Evolutionary conservation across 139 green algal species (phyloP), one percentile per base, ranked within the genome.

Genomic region (Raphidocelis subcapitata): DNA sequence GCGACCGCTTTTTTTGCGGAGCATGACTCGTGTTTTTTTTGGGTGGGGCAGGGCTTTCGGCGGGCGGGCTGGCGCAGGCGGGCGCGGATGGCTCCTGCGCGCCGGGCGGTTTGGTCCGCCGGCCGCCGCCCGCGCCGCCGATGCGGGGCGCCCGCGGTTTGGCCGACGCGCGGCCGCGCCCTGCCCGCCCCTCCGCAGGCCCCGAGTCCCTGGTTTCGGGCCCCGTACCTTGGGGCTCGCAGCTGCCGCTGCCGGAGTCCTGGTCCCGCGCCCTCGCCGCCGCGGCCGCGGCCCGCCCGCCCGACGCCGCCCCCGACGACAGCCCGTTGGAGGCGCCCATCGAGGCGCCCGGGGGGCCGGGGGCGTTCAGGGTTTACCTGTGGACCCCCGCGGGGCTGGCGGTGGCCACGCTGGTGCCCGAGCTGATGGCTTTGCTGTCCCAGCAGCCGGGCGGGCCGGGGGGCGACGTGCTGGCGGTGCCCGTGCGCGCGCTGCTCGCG

Each of bases 401-500:
- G 26, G 56, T 46, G 28, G 69, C 69, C 2, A 67, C 69, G 28
- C 18, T 75, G 16, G 21, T 67, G 26, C 69, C 69, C 36, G 69
- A 75, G 57, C 35, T 75, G 41, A 36, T 75, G 28, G 56, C 56
- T n/a, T 10, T 67, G 41, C 57, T 75, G 24, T 26, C 69, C 8
- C 37, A 51, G 23, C 69, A 75, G 20, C 31, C 57, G 10, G 36
- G 36, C 8, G 28, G 28, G 59, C 28, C 69, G 14, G 23, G 16
- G 5, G 69, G 69, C 5, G 55, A 75, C 36, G n/a, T 75, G 37
- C 57, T 75, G 41, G 69, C 69, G 15, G 69, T 75, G 29, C 69
- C 69, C 4, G 29, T 75, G 18, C 21, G 35, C 29, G 26, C 56
- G 28, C 24, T 16, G 10, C 65, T 33, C 29, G 46, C 65, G 37